phyloP scores from a whole-genome alignment of 495 filamentous ascomycete species.

The Neurospora discreta region DNA sequence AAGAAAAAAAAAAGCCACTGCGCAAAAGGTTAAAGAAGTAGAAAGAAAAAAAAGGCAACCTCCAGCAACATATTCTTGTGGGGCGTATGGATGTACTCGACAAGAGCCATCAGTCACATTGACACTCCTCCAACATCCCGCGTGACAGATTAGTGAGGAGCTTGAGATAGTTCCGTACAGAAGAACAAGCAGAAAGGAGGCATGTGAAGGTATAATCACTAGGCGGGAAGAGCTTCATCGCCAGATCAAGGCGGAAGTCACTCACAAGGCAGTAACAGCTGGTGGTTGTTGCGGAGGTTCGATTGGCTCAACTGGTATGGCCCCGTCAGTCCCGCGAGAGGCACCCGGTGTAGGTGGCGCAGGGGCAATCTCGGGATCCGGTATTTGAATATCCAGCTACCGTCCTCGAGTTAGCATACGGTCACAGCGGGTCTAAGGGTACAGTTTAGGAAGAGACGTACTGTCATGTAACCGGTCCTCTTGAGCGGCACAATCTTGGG shows the following conservation, averaged over 20 bases:
- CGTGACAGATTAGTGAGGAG: background rate
- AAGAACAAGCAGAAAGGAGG: background rate
- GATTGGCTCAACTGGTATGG: conserved; percentile 3
- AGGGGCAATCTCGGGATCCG: conserved; percentile 24
- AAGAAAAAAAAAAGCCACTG: background rate
- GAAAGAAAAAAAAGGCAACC: background rate
- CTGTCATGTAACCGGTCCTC: conserved; percentile 79
- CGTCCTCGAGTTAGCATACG: conserved; percentile 1
- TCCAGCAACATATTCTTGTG: background rate
- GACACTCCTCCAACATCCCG: background rate
- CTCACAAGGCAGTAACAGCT: background rate
- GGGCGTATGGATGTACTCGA: background rate
- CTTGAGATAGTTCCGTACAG: background rate
- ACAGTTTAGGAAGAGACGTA: conserved; percentile 23
- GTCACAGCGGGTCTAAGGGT: background rate
- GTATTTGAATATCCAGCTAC: conserved; percentile 28
- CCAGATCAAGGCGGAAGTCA: background rate
- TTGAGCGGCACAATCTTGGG: conserved; percentile 67
- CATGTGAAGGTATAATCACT: background rate
- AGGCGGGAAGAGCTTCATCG: background rate
- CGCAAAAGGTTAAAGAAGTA: background rate
- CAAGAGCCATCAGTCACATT: background rate
- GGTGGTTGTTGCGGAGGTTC: background rate
- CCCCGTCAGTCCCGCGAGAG: conserved; percentile 6
- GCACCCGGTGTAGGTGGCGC: conserved; percentile 18